Evolutionary conservation across 441 rosid species (phyloP), one percentile per base, ranked within the genome.

Genomic region (Kokia cookei): DNA sequence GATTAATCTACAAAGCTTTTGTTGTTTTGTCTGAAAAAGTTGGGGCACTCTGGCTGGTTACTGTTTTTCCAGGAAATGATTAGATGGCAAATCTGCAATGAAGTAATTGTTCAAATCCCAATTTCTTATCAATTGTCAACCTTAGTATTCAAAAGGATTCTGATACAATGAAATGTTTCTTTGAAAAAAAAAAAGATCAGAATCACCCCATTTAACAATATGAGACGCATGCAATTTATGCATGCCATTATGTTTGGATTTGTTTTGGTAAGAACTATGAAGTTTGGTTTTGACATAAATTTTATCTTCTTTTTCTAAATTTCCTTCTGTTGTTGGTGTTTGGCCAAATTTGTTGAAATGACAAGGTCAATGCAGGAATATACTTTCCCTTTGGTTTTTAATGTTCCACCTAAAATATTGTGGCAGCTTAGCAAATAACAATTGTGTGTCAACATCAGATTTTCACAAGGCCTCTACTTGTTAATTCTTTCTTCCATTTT

Each of bases 291-390:
- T n/a, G 71, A 15, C 37, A 47, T 15, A 51, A n/a, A 15, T 14
- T 51, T 12, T 19, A 0, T 42, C 12, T 22, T 22, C 22, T 24
- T 57, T 22, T 22, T 45, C 17, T 3, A 8, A 13, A n/a, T 62
- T 63, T 40, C 6, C 29, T 40, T 63, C 40, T 64, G 2, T 19
- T 40, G 51, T 42, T 64, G 51, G 50, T 42, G 51, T 40, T 64
- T 42, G 68, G 68, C 51, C 50, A 11, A 27, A 42, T 50, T 50
- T 68, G 72, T 68, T 29, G 72, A 68, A 50, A 68, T n/a, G n/a
- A 68, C 7, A 27, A 4, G 45, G 72, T 68, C 72, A 29, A 29
- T 68, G n/a, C 45, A 50, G 17, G 59, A 27, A 50, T 29, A 43
- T 50, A 15, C 9, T 67, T 29, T 50, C 1, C 43, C 43, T 15